Evolutionary conservation across 257 asterid species (phyloP).

Genomic region (Galeopsis tetrahit): DNA sequence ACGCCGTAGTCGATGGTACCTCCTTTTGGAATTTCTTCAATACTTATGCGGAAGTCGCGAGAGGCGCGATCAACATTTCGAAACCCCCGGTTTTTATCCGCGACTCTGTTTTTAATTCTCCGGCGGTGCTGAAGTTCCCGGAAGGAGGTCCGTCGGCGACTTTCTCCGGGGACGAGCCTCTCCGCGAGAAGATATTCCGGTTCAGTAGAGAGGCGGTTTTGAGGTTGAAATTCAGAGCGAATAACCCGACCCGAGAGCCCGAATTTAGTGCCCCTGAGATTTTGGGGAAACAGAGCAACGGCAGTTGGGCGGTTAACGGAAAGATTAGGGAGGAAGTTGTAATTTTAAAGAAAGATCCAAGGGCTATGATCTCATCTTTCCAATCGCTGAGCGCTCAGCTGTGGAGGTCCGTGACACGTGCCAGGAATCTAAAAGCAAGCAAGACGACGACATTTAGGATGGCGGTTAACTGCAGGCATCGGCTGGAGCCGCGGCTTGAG

Average conservation of each 20-base stretch:
- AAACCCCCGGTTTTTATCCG: conserved; percentile 61
- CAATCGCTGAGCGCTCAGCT: conserved; percentile 84
- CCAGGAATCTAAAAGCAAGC: conserved; percentile 47
- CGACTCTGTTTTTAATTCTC: conserved; percentile 68
- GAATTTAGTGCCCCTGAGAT: conserved; percentile 37
- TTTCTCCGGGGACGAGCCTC: conserved; percentile 72
- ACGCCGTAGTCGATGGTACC: conserved; percentile 94
- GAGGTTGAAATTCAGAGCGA: conserved; percentile 62
- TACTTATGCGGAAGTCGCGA: conserved; percentile 68
- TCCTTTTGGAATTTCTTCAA: conserved; percentile 96
- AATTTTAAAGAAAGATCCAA: conserved; percentile 32
- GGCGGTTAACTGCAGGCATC: conserved; percentile 93
- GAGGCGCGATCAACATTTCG: conserved; percentile 56
- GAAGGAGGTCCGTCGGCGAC: conserved; percentile 83
- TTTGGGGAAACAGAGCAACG: conserved; percentile 48
- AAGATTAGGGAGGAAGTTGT: conserved; percentile 32
- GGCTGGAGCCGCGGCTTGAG: conserved; percentile 71
- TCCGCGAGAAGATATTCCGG: conserved; percentile 78
- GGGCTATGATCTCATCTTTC: conserved; percentile 76
- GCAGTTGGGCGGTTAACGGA: conserved; percentile 52
- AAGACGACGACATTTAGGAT: conserved; percentile 88
- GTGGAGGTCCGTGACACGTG: conserved; percentile 93
- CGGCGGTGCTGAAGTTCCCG: conserved; percentile 64
- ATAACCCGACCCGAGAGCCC: conserved; percentile 42
- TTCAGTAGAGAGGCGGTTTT: conserved; percentile 77